Evolutionary conservation across 2,329 filamentous ascomycete genomes (phyloP).

Genomic region (Lachnellula subtilissima): DNA sequence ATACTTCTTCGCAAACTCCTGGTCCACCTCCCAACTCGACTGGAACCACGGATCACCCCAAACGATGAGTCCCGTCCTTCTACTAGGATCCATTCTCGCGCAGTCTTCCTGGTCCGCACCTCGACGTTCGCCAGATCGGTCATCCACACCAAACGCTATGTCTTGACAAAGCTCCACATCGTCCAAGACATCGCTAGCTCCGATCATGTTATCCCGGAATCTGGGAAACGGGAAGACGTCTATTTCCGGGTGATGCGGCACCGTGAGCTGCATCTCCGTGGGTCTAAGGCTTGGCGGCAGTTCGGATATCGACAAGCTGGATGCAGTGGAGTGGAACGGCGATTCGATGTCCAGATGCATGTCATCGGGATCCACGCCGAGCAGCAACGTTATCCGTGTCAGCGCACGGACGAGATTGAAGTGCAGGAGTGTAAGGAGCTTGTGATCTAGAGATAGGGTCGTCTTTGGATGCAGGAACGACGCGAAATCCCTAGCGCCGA

Average conservation of each 20-base stretch:
- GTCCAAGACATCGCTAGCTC: conserved; percentile 30
- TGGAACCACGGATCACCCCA: conserved; percentile 45
- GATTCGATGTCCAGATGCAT: conserved; percentile 17
- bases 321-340: conserved; percentile 11
- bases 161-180: conserved; percentile 36
- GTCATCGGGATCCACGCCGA: conserved; percentile 19
- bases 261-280: conserved; percentile 34
- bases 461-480: background rate
- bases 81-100: background rate
- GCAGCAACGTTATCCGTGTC: conserved; percentile 30
- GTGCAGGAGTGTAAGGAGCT: conserved; percentile 33
- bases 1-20: conserved; percentile 43
- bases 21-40: conserved; percentile 44
- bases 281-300: conserved; percentile 30
- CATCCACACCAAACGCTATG: conserved; percentile 30
- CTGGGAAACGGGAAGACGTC: conserved; percentile 35
- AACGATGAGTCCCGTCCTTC: conserved; percentile 37
- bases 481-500: conserved; percentile 4
- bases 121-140: background rate
- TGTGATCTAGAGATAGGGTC: conserved; percentile 17
- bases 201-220: conserved; percentile 38
- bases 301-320: background rate
- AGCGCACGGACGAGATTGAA: conserved; percentile 37
- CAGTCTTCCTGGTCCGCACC: background rate
- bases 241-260: conserved; percentile 38